Evolutionary conservation across 2,329 filamentous ascomycete species (phyloP).

Genomic region (Basipetospora chlamydospora): DNA sequence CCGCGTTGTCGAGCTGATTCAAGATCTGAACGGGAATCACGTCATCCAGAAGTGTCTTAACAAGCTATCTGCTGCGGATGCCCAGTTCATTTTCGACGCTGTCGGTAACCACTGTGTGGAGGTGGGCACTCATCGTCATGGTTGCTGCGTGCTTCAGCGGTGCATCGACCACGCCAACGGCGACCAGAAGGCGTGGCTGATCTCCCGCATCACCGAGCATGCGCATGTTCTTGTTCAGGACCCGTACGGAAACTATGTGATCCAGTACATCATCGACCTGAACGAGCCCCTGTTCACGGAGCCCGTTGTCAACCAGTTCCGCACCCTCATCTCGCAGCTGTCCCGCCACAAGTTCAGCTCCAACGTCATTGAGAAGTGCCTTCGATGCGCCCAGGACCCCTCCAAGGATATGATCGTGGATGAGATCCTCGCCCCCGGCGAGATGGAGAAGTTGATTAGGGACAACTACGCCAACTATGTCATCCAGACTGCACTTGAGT

Average conservation of each 20-base stretch:
- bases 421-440: conserved; percentile 58
- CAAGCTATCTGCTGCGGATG: conserved; percentile 70
- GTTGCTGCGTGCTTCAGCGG: conserved; percentile 93
- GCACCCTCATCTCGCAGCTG: conserved; percentile 51
- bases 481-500: conserved; percentile 88
- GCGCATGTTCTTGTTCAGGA: conserved; percentile 87
- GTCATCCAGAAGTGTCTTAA: conserved; percentile 99
- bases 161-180: conserved; percentile 96
- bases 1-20: conserved; percentile 85
- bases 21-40: conserved; percentile 96
- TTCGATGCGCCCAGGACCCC: conserved; percentile 64
- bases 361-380: conserved; percentile 93
- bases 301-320: conserved; percentile 71
- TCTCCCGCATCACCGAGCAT: conserved; percentile 73
- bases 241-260: conserved; percentile 95
- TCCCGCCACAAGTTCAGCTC: conserved; percentile 99
- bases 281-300: conserved; percentile 80
- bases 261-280: conserved; percentile 95
- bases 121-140: conserved; percentile 92
- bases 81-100: conserved; percentile 93
- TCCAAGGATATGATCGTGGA: conserved; percentile 72
- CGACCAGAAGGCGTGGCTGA: conserved; percentile 74
- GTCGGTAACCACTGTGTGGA: conserved; percentile 76
- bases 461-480: conserved; percentile 97
- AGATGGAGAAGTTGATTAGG: conserved; percentile 78